Evolutionary conservation across 805 yeast genomes (phyloP), one percentile per base, ranked within the genome.

Genomic region (Saturnispora hagleri): DNA sequence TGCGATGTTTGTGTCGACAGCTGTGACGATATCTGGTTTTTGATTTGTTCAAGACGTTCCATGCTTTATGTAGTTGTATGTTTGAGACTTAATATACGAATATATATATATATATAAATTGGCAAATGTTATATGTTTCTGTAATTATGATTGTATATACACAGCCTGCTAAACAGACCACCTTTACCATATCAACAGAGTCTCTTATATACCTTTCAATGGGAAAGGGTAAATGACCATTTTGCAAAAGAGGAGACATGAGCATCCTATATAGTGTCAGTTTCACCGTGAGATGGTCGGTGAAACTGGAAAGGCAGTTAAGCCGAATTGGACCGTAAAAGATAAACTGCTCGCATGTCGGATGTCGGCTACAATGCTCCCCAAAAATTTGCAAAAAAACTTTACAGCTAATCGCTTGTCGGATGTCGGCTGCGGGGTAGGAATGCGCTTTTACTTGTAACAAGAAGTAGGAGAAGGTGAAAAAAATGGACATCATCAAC

Each of bases 1-100:
- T 87, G 88, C 4, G 91, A 83, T 68, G 78, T 75, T 69, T 86
- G 83, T 55, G 76, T 73, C 52, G 68, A 61, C 50, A 78, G 58
- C 53, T 66, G 48, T 47, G 57, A 55, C 31, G 45, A 10, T 10
- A 55, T 36, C 41, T 55, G 57, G 34, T 45, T 52, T 15, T 47
- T 48, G 27, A 54, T 51, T 45, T 51, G 53, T n/a, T 38, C 35
- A 3, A 57, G 43, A 46, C 60, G 52, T 35, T 57, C 53, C 59
- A 57, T 57, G 18, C n/a, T 50, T 27, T n/a, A 31, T 31, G 12
- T 7, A 31, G 28, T 26, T 26, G 9, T 26, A 26, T 26, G 27
- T 26, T 26, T 26, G 10, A 12, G n/a, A 31, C 15, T 31, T 31
- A 22, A 22, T 3, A 22, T 22, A 4, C 5, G 5, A 22, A 10